Percentiles rank a stretch among this genome's conserved stretches.
Evolutionary conservation across 768 basidiomycete species (phyloP).

Genomic region (Rhizopogon sp.): DNA sequence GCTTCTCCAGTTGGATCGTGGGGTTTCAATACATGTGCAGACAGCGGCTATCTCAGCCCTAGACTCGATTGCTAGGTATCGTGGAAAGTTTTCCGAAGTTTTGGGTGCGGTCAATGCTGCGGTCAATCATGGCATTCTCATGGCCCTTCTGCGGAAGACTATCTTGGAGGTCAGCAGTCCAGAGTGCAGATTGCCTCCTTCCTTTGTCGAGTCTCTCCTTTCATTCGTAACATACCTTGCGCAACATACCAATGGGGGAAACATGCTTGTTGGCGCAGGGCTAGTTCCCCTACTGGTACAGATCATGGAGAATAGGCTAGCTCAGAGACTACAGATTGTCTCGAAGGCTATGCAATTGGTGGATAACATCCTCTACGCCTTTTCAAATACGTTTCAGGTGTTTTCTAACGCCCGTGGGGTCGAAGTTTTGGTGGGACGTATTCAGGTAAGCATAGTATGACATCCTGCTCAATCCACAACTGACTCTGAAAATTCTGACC

Average conservation of each 20-base stretch:
- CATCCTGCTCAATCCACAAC: conserved; percentile 1
- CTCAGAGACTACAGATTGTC: conserved; percentile 66
- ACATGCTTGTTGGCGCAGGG: conserved; percentile 94
- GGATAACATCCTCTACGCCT: conserved; percentile 89
- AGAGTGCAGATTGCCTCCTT: conserved; percentile 61
- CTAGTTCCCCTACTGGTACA: conserved; percentile 86
- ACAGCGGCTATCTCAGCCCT: conserved; percentile 85
- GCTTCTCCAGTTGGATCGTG: conserved; percentile 75
- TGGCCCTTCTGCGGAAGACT: conserved; percentile 82
- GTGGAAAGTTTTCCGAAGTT: conserved; percentile 80
- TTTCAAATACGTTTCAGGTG: conserved; percentile 79
- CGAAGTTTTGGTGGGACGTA: conserved; percentile 77
- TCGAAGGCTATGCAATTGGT: conserved; percentile 90
- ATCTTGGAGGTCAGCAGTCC: conserved; percentile 66
- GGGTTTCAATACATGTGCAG: conserved; percentile 68
- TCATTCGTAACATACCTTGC: conserved; percentile 86
- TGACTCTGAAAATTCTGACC: conserved; percentile 9
- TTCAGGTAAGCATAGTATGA: conserved; percentile 55
- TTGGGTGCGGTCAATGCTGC: conserved; percentile 89
- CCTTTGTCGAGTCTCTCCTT: conserved; percentile 80
- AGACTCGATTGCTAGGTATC: conserved; percentile 85
- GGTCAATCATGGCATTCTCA: conserved; percentile 92
- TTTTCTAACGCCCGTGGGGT: conserved; percentile 86
- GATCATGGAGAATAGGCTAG: conserved; percentile 72
- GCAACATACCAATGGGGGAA: conserved; percentile 78